Conservation (phyloP, 768 basidiomycete genomes). For the Termitomyces sp. region DNA sequence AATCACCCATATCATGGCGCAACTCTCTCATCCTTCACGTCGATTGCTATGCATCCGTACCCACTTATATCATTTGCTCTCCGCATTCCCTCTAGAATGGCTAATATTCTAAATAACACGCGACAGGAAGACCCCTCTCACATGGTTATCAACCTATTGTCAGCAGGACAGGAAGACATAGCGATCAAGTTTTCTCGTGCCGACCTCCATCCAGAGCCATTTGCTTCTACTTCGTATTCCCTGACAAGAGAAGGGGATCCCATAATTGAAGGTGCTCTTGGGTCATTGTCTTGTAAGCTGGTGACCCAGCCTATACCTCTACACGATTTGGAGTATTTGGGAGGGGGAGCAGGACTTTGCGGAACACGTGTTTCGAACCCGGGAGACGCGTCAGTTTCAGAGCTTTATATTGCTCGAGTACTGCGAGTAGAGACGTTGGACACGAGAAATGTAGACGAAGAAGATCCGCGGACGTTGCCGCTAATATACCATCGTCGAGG, state of each 20-base stretch:
- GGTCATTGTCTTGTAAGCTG: conserved; percentile 70
- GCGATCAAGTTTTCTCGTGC: conserved; percentile 53
- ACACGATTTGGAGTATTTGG: conserved; percentile 44
- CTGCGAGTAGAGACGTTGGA: conserved; percentile 46
- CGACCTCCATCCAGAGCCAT: conserved; percentile 1
- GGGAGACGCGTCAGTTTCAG: conserved; percentile 36
- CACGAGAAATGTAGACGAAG: conserved; percentile 20
- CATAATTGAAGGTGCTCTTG: conserved; percentile 55
- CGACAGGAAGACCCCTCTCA: conserved; percentile 31
- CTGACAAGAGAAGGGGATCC: conserved; percentile 55
- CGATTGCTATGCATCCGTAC: conserved; percentile 84
- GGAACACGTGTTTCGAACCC: conserved; percentile 10
- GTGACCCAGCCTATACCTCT: conserved; percentile 60
- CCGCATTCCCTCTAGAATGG: conserved; percentile 87
- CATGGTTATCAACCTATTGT: conserved; percentile 81
- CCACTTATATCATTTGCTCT: conserved; percentile 90
- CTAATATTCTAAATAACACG: conserved; percentile 45
- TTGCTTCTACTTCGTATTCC: conserved; percentile 27
- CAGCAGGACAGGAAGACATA: conserved; percentile 55
- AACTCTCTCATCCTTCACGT: conserved; percentile 91
- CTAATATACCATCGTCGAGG: conserved; percentile 60
- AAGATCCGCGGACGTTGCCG: conserved; percentile 38
- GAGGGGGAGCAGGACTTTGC: conserved; percentile 13
- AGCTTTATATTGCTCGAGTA: conserved; percentile 83
- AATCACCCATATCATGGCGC: conserved; percentile 69